Percentiles rank a stretch among this genome's conserved stretches.
Conservation (phyloP, 2,329 filamentous ascomycete genomes). For the Capronia epimyces region DNA sequence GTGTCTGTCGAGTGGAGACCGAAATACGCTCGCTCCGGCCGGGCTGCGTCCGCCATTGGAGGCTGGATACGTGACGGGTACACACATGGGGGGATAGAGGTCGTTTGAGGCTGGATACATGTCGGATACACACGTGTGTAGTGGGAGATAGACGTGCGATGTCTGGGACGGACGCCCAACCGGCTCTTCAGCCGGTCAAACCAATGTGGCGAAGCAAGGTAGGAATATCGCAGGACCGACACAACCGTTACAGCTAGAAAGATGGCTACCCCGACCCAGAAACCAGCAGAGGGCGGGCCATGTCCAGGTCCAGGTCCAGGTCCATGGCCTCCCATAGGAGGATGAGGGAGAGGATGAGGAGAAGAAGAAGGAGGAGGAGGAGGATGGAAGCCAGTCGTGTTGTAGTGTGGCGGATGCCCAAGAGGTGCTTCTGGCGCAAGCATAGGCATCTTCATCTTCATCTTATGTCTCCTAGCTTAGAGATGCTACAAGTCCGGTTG, state of each 20-base stretch:
- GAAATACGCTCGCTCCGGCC: constrained; percentile 6
- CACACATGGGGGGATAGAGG: constrained; percentile 1
- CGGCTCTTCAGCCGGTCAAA: not conserved
- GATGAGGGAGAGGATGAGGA: not conserved
- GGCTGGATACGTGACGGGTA: not conserved
- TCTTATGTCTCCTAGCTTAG: not conserved
- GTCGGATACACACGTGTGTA: not conserved
- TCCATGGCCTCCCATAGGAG: not conserved
- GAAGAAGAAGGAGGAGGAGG: not conserved
- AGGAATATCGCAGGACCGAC: constrained; percentile 11
- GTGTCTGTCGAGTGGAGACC: constrained; percentile 1
- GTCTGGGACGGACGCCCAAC: not conserved
- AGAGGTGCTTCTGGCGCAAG: not conserved
- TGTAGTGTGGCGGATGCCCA: not conserved
- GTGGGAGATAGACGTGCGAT: constrained; percentile 1
- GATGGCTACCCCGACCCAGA: constrained; percentile 10
- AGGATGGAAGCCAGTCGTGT: not conserved
- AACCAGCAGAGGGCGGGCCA: not conserved
- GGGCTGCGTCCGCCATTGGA: not conserved
- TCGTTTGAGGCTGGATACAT: not conserved
- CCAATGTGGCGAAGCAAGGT: constrained; percentile 14
- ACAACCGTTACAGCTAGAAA: constrained; percentile 15
- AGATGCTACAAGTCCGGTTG: too few species aligned
- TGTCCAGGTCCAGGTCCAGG: not conserved
- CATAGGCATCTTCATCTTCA: constrained; percentile 2